Evolutionary conservation across 2,329 filamentous ascomycete genomes (phyloP).

Genomic region (Clonostachys sp.): DNA sequence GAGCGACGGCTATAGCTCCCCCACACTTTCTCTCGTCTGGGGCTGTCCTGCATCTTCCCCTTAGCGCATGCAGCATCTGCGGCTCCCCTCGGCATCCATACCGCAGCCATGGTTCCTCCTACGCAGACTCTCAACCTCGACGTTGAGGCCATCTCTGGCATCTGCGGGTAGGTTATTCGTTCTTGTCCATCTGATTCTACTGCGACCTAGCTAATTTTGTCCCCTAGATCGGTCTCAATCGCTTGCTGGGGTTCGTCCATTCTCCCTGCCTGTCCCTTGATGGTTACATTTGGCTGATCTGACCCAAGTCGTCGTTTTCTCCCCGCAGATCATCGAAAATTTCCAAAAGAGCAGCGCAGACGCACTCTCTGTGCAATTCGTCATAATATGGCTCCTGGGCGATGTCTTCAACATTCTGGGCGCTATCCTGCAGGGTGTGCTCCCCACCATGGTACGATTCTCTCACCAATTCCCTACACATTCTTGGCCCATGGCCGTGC

Average conservation of each 20-base stretch:
- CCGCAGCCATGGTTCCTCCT: slow-evolving; percentile 45
- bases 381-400: slow-evolving; percentile 86
- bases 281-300: slow-evolving; percentile 1
- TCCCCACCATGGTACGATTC: slow-evolving; percentile 75
- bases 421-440: slow-evolving; percentile 83
- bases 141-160: slow-evolving; percentile 86
- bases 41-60: too few species aligned
- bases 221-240: slow-evolving; percentile 79
- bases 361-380: slow-evolving; percentile 84
- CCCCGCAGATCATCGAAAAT: slow-evolving; percentile 93
- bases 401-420: slow-evolving; percentile 97
- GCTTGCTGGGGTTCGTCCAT: slow-evolving; percentile 68
- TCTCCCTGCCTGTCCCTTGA: not conserved
- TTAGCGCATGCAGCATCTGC: not conserved
- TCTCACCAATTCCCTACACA: not conserved
- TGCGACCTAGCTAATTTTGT: slow-evolving; percentile 5
- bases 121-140: slow-evolving; percentile 65
- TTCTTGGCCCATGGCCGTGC: not conserved
- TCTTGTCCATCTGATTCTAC: not conserved
- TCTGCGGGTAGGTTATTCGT: slow-evolving; percentile 62
- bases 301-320: slow-evolving; percentile 77
- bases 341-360: slow-evolving; percentile 82
- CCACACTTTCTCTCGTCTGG: too few species aligned
- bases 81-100: not conserved
- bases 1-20: too few species aligned